Evolutionary conservation across 2,329 filamentous ascomycete genomes (phyloP).

Genomic region (Metarhizium robertsii): DNA sequence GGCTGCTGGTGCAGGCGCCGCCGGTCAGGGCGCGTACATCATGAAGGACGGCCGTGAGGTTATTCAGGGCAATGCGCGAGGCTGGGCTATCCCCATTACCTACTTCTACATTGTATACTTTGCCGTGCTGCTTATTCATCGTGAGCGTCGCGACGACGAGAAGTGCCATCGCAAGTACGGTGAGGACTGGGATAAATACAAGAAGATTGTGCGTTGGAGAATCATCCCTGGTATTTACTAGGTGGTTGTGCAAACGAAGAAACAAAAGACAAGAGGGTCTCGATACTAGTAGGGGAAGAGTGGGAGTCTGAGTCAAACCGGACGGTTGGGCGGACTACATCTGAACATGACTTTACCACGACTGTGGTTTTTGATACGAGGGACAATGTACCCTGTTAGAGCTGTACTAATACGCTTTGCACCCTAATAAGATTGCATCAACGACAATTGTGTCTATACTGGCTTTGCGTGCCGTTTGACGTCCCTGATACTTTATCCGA

Average conservation of each 20-base stretch:
- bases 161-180: slow-evolving; percentile 91
- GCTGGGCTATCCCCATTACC: slow-evolving; percentile 79
- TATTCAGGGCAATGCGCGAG: slow-evolving; percentile 62
- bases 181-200: slow-evolving; percentile 84
- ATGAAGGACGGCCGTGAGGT: slow-evolving; percentile 54
- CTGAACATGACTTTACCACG: no score
- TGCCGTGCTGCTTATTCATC: slow-evolving; percentile 74
- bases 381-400: no score
- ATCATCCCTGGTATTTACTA: slow-evolving; percentile 84
- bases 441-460: no score
- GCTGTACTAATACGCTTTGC: no score
- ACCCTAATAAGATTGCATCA: no score
- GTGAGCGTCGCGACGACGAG: slow-evolving; percentile 78
- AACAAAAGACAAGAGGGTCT: neutral
- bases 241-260: neutral
- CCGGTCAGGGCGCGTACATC: slow-evolving; percentile 42
- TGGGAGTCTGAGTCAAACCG: neutral
- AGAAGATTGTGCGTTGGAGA: slow-evolving; percentile 67
- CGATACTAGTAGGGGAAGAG: neutral
- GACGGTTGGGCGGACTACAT: no score
- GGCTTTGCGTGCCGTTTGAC: no score
- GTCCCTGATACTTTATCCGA: no score
- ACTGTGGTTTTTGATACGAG: no score
- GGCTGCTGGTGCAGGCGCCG: slow-evolving; percentile 38
- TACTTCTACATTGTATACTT: slow-evolving; percentile 97